A percentile compares a stretch with the other conserved stretches of the same genome.
Evolutionary conservation across 768 basidiomycete species (phyloP).

Genomic region (Gautieria morchelliformis): DNA sequence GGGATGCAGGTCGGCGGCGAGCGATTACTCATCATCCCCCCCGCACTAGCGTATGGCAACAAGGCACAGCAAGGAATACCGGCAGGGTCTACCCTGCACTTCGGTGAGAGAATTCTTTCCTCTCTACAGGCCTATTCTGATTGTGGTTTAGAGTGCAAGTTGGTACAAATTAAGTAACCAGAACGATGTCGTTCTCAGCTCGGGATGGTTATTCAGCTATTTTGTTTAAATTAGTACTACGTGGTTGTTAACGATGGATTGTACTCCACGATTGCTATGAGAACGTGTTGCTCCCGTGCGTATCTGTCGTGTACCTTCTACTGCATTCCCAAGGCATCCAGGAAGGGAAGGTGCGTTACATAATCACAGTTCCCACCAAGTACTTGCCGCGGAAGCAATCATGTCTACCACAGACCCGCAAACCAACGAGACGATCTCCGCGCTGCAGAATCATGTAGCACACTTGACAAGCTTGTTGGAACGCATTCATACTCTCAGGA

Average conservation of each 20-base stretch:
- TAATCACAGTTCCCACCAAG: too few species aligned
- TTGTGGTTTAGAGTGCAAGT: constrained; percentile 52
- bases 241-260: background rate
- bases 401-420: background rate
- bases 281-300: too few species aligned
- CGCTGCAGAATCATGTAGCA: constrained; percentile 4
- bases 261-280: too few species aligned
- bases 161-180: constrained; percentile 49
- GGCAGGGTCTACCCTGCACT: constrained; percentile 68
- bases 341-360: too few species aligned
- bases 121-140: constrained; percentile 2
- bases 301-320: too few species aligned
- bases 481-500: constrained; percentile 4
- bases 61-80: constrained; percentile 56
- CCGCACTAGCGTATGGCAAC: constrained; percentile 63
- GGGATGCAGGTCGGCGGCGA: constrained; percentile 93
- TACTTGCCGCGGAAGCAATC: too few species aligned
- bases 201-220: background rate
- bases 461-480: background rate
- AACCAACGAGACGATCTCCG: background rate
- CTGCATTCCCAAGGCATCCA: too few species aligned
- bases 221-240: background rate
- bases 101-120: constrained; percentile 43
- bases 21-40: constrained; percentile 66
- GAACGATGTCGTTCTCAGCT: background rate